Evolutionary conservation across 805 yeast genomes (phyloP), one percentile per base, ranked within the genome.

Genomic region (Yarrowia keelungensis): DNA sequence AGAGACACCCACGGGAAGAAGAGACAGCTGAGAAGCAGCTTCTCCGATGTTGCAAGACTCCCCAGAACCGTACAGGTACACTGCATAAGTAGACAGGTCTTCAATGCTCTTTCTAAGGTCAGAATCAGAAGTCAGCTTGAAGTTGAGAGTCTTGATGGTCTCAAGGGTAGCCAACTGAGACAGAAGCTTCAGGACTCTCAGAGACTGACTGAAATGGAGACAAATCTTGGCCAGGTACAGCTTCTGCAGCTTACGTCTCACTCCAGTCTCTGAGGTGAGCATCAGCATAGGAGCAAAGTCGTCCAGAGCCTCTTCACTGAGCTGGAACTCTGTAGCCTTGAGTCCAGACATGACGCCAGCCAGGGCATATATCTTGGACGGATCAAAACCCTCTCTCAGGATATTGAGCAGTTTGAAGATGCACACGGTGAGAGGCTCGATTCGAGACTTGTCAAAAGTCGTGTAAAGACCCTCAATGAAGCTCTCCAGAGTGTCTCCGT

Each of bases 61-160:
- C 0, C 65, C 51, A 8, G 65, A 59, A 5, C 65, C 65, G 42
- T 45, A 59, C 35, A 59, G 16, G 51, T 59, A 59, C 35, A 59
- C 12, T 1, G 65, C 65, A 8, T 59, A 59, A 15, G 41, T 45
- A 42, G 50, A 12, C 35, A 93, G 89, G 85, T 92, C 97, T 80
- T 92, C 97, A 83, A 92, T 89, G 82, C 91, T 85, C 78, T 84
- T 83, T 85, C 94, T 89, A 83, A 89, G 91, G 85, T 91, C 93
- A 83, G 94, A 87, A 89, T 92, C 90, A 5, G 51, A 16, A 14
- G 65, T 35, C 14, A 59, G 41, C 42, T 45, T 43, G 65, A 59
- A 59, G 35, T 19, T 35, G 51, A 59, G 65, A 32, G 51, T 22
- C 32, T 16, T 43, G 51, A 59, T n/a, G 10, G 51, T 59, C 12